Evolutionary conservation across 2,329 filamentous ascomycete species (phyloP).

Genomic region (Epichloe hybrida): DNA sequence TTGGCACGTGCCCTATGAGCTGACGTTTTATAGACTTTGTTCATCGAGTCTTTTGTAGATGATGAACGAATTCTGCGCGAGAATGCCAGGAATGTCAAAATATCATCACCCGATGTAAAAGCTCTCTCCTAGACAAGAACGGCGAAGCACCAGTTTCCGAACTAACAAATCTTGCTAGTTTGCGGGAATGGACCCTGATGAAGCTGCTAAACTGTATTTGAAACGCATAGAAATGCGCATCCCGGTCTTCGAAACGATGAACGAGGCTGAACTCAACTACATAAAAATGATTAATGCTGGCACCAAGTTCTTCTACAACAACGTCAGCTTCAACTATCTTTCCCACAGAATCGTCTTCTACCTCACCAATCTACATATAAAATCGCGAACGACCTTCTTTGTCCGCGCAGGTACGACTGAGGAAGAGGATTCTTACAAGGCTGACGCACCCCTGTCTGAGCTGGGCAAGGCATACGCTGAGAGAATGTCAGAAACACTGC

Average conservation of each 20-base stretch:
- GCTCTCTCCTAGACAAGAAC: neutral
- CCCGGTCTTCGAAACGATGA: slow-evolving; percentile 92
- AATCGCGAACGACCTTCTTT: slow-evolving; percentile 87
- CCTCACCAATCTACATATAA: slow-evolving; percentile 93
- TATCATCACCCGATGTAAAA: slow-evolving; percentile 82
- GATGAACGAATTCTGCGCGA: slow-evolving; percentile 90
- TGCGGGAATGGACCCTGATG: slow-evolving; percentile 77
- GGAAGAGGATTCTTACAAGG: slow-evolving; percentile 86
- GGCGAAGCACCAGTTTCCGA: too few relatives aligned
- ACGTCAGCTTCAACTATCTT: slow-evolving; percentile 90
- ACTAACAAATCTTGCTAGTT: slow-evolving; percentile 40
- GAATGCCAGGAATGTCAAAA: slow-evolving; percentile 95
- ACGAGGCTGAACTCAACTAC: slow-evolving; percentile 86
- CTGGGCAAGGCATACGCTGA: slow-evolving; percentile 69
- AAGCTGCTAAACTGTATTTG: slow-evolving; percentile 85
- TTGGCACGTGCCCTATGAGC: neutral
- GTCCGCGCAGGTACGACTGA: slow-evolving; percentile 72
- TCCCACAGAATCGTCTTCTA: slow-evolving; percentile 98
- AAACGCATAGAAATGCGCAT: slow-evolving; percentile 84
- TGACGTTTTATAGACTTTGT: slow-evolving; percentile 57
- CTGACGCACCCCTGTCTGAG: slow-evolving; percentile 71
- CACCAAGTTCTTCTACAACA: slow-evolving; percentile 87
- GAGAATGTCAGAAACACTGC: slow-evolving; percentile 72
- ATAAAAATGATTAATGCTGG: slow-evolving; percentile 99
- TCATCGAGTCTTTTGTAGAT: slow-evolving; percentile 91